Percentiles rank a stretch among this genome's conserved stretches.
phyloP scores from a whole-genome alignment of 768 basidiomycete species.

The Russula brevipes region DNA sequence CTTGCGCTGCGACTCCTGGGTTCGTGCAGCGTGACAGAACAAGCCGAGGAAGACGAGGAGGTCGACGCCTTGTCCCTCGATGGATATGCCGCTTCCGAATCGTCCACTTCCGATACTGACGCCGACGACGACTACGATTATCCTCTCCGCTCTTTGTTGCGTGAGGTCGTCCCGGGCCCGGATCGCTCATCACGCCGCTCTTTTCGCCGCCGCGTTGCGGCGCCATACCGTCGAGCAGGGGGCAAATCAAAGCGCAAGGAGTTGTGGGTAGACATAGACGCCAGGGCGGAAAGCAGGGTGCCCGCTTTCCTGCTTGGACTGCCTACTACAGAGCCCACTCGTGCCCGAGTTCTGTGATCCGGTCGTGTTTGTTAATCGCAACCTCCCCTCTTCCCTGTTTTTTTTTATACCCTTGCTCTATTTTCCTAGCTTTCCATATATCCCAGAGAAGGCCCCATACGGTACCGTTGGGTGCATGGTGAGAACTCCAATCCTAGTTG shows the following conservation, averaged over 20 bases:
- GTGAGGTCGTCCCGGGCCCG: background rate
- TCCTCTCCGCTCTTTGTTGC: background rate
- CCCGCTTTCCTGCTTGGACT: background rate
- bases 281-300: background rate
- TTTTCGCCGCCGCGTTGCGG: background rate
- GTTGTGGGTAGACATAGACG: constrained; percentile 1
- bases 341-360: background rate
- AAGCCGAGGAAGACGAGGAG: background rate
- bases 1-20: constrained; percentile 8
- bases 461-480: background rate
- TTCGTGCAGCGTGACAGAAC: constrained; percentile 1
- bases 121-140: background rate
- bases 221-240: constrained; percentile 6
- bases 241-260: constrained; percentile 9
- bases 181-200: constrained; percentile 7
- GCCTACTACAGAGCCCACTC: background rate
- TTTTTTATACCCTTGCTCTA: background rate
- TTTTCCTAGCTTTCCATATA: constrained; percentile 2
- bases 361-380: background rate
- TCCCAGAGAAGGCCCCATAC: background rate
- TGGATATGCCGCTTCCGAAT: constrained; percentile 9
- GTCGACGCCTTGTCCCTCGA: background rate
- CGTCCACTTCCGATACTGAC: constrained; percentile 9
- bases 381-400: background rate
- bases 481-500: background rate